phyloP scores from a whole-genome alignment of 1,139 yeast genomes.

The Sugiyamaella sp. region DNA sequence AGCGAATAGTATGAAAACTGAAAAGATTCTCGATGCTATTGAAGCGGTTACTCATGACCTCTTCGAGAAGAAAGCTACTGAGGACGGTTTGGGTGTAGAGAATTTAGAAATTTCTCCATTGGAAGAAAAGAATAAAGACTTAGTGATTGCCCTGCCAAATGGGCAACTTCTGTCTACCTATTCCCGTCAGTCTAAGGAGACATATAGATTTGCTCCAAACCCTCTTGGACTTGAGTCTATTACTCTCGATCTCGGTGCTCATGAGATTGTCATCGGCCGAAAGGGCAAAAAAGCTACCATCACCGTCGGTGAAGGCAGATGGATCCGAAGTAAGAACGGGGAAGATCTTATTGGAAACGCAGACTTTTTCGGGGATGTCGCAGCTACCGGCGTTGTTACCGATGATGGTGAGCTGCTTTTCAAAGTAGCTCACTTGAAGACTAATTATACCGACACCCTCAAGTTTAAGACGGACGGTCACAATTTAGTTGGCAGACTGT shows the following conservation, averaged over 20 bases:
- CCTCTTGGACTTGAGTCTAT: constrained; percentile 4
- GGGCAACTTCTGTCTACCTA: constrained; percentile 1
- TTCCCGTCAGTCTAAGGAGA: not conserved
- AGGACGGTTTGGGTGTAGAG: not conserved
- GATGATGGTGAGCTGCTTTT: constrained; percentile 11
- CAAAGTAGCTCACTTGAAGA: constrained; percentile 12
- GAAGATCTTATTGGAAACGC: constrained; percentile 12
- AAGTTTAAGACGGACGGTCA: constrained; percentile 5
- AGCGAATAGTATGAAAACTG: constrained; percentile 17
- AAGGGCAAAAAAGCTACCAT: constrained; percentile 4
- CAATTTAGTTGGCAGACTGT: constrained; percentile 5
- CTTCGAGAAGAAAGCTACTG: constrained; percentile 1
- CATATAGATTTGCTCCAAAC: constrained; percentile 14
- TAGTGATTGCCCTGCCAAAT: constrained; percentile 10
- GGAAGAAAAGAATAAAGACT: constrained; percentile 4
- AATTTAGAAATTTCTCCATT: not conserved
- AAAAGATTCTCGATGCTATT: constrained; percentile 12
- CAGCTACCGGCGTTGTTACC: constrained; percentile 15
- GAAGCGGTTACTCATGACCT: constrained; percentile 3
- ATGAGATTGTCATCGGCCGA: constrained; percentile 1
- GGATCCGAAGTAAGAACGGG: constrained; percentile 12
- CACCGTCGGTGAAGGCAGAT: constrained; percentile 13
- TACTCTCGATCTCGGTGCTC: constrained; percentile 4
- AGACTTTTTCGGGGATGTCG: constrained; percentile 16
- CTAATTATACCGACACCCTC: constrained; percentile 9